phyloP scores from a whole-genome alignment of 73 alveolate species.

The Symbiodinium natans region DNA sequence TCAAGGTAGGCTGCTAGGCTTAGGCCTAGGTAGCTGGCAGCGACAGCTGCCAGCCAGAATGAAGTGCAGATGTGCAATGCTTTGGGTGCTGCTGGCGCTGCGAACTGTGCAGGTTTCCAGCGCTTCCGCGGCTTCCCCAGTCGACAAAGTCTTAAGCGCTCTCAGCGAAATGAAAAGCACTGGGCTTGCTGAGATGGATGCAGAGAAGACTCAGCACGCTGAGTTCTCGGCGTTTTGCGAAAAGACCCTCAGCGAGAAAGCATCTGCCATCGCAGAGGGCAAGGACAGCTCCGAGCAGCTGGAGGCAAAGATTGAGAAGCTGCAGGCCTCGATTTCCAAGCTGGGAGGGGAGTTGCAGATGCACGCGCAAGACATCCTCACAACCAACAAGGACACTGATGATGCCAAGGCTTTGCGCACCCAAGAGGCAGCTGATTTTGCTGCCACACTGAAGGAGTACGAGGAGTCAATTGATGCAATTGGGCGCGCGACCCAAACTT shows the following conservation, averaged over 20 bases:
- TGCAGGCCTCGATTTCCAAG: constrained; percentile 9
- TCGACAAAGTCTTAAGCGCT: constrained; percentile 10
- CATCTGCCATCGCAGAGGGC: background rate
- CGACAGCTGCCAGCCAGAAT: background rate
- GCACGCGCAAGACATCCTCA: constrained; percentile 25
- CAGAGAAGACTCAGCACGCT: constrained; percentile 8
- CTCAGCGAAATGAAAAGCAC: constrained; percentile 21
- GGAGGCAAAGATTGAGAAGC: constrained; percentile 17
- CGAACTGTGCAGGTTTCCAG: background rate
- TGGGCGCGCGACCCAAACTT: background rate
- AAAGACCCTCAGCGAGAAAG: constrained; percentile 18
- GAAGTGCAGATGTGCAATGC: background rate
- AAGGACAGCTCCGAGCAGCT: constrained; percentile 21
- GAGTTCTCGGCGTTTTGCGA: constrained; percentile 24
- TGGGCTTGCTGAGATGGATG: background rate
- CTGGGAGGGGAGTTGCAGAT: background rate
- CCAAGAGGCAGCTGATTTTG: constrained; percentile 26
- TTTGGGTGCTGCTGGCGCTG: constrained; percentile 37
- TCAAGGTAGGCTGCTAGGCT: background rate
- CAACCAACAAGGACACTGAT: constrained; percentile 14
- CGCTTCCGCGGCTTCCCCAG: constrained; percentile 1
- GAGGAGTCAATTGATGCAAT: constrained; percentile 46
- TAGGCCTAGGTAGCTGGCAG: background rate
- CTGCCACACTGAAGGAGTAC: constrained; percentile 23
- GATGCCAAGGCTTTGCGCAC: constrained; percentile 3